A percentile compares a stretch with the other conserved stretches of the same genome.
Evolutionary conservation across 2,329 filamentous ascomycete species (phyloP).

Genomic region (Nemania sp.): DNA sequence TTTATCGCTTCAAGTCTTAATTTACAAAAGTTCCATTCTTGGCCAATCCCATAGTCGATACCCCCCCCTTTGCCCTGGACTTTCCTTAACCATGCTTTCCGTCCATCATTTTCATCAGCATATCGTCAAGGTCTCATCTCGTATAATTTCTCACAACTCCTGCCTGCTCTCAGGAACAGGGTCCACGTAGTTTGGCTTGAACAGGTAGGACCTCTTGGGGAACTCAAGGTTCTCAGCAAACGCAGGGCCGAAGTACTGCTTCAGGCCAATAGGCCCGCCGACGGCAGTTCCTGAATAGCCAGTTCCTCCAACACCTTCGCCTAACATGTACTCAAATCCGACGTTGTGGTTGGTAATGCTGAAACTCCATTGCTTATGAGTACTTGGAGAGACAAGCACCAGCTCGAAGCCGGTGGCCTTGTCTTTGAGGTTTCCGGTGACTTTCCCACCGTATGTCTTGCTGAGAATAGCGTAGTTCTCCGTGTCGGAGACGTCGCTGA

Average conservation of each 20-base stretch:
- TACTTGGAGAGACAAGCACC: constrained; percentile 19
- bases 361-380: constrained; percentile 16
- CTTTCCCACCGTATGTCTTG: constrained; percentile 25
- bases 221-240: constrained; percentile 26
- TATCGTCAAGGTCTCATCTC: neutral
- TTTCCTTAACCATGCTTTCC: neutral
- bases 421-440: constrained; percentile 28
- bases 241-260: constrained; percentile 22
- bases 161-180: neutral
- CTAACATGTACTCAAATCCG: constrained; percentile 27
- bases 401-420: constrained; percentile 26
- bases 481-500: constrained; percentile 9
- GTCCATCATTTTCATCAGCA: neutral
- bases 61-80: neutral
- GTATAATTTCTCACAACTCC: neutral
- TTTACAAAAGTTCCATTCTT: too few relatives aligned
- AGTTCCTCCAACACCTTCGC: constrained; percentile 27
- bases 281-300: constrained; percentile 19
- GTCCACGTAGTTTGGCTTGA: constrained; percentile 22
- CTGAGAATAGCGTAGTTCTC: constrained; percentile 20
- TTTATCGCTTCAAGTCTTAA: neutral
- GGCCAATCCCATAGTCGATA: neutral
- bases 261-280: constrained; percentile 23
- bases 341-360: constrained; percentile 19
- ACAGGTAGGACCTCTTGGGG: constrained; percentile 28